Evolutionary conservation across 805 yeast species (phyloP).

Genomic region (Cyberlindnera mrakii): DNA sequence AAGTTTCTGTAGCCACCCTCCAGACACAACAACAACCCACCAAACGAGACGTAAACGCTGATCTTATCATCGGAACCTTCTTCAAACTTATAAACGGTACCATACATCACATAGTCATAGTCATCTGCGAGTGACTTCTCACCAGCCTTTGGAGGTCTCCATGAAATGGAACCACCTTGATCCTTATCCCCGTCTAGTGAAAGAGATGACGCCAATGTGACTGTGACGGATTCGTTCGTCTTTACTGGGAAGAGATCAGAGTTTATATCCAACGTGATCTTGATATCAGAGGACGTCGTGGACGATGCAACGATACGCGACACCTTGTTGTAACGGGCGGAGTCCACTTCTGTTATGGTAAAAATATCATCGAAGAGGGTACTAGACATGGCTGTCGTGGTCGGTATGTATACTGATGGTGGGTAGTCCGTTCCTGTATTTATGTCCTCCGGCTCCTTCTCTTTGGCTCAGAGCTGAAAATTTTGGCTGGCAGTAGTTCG

Average conservation of each 20-base stretch:
- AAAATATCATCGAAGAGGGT: slow-evolving; percentile 92
- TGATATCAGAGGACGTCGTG: slow-evolving; percentile 57
- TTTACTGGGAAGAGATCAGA: slow-evolving; percentile 86
- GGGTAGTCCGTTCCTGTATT: background rate
- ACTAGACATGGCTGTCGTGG: slow-evolving; percentile 41
- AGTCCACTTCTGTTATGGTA: slow-evolving; percentile 74
- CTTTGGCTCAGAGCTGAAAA: no score
- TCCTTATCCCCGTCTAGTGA: slow-evolving; percentile 43
- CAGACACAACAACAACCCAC: slow-evolving; percentile 87
- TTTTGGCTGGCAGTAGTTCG: background rate
- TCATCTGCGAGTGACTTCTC: slow-evolving; percentile 91
- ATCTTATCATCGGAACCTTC: slow-evolving; percentile 61
- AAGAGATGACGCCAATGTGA: slow-evolving; percentile 78
- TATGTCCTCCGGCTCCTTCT: background rate
- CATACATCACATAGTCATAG: slow-evolving; percentile 97
- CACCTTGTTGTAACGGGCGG: slow-evolving; percentile 89
- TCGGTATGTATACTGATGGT: background rate
- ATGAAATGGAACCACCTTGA: slow-evolving; percentile 38
- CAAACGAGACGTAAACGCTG: slow-evolving; percentile 91
- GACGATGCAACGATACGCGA: slow-evolving; percentile 85
- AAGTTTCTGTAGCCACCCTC: slow-evolving; percentile 93
- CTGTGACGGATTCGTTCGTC: slow-evolving; percentile 69
- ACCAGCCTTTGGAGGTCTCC: slow-evolving; percentile 65
- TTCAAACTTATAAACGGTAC: slow-evolving; percentile 94
- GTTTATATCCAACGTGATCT: slow-evolving; percentile 28